These are phyloP conservation scores for Kalanchoe fedtschenkoi DNA, from an alignment of 164 flowering plant genomes.

Conservation along the genomic window DNA sequence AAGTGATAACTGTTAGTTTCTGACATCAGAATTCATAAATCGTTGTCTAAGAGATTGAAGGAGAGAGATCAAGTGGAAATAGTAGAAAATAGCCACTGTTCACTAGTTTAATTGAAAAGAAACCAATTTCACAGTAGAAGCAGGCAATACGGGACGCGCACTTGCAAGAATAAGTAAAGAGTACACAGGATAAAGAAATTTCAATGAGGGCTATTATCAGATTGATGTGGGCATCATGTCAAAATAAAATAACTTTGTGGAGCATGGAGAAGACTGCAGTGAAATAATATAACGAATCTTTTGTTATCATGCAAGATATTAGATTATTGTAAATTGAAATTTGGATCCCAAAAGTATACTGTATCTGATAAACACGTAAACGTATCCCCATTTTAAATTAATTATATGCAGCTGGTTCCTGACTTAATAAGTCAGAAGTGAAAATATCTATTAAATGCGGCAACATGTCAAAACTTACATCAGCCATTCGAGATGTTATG, in stretches of 20 bases:
- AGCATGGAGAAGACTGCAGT: too few species aligned
- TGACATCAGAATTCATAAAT: not conserved
- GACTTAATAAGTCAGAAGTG: not conserved
- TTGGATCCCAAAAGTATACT: not conserved
- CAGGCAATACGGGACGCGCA: not conserved
- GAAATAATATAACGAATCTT: too few species aligned
- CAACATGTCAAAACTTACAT: constrained; percentile 12
- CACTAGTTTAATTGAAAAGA: too few species aligned
- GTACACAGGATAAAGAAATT: not conserved
- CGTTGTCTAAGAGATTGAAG: not conserved
- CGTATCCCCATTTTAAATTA: not conserved
- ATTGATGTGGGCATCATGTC: too few species aligned
- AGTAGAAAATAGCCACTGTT: not conserved
- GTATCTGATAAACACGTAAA: not conserved
- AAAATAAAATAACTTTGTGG: too few species aligned
- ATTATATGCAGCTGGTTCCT: not conserved
- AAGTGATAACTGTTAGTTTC: not conserved
- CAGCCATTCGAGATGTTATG: constrained; percentile 16
- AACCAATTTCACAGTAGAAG: not conserved
- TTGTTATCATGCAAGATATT: too few species aligned
- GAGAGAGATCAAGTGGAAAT: not conserved
- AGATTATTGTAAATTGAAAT: not conserved
- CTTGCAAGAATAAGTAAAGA: not conserved
- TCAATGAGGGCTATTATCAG: not conserved
- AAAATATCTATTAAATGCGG: not conserved